Percentiles rank a stretch among this genome's conserved stretches.
Conservation (phyloP, 345 rosid genomes). For the Ailanthus altissimus region DNA sequence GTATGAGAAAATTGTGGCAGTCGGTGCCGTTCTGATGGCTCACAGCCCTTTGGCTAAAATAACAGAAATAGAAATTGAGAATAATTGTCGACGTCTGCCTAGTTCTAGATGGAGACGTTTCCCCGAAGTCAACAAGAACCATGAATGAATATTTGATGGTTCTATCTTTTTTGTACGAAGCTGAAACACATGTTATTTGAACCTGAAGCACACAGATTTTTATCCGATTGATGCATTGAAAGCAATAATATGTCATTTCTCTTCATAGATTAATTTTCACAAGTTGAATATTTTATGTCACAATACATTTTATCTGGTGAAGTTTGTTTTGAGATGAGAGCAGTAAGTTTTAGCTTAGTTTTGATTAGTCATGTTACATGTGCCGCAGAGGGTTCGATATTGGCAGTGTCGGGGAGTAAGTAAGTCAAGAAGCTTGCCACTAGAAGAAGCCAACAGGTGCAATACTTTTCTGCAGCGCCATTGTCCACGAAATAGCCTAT, state of each 20-base stretch:
- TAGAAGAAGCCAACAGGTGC: slow-evolving; percentile 95
- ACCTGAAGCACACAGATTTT: background rate
- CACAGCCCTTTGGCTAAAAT: slow-evolving; percentile 46
- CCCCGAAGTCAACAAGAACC: slow-evolving; percentile 39
- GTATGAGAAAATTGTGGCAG: too few relatives aligned
- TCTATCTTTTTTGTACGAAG: background rate
- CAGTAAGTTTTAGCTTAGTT: slow-evolving; percentile 11
- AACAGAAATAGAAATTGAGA: slow-evolving; percentile 67
- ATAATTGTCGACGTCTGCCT: slow-evolving; percentile 34
- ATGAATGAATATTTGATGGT: slow-evolving; percentile 30
- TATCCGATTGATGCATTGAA: background rate
- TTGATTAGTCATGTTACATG: slow-evolving; percentile 26
- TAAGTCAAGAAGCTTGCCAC: slow-evolving; percentile 81
- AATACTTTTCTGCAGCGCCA: slow-evolving; percentile 91
- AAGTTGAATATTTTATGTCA: slow-evolving; percentile 3
- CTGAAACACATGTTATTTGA: background rate
- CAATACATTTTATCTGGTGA: slow-evolving; percentile 13
- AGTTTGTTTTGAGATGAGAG: slow-evolving; percentile 17
- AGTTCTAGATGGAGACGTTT: slow-evolving; percentile 42
- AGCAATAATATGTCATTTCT: background rate
- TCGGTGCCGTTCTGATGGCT: too few relatives aligned
- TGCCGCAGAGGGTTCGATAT: slow-evolving; percentile 67
- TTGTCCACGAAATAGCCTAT: slow-evolving; percentile 87
- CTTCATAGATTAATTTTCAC: slow-evolving; percentile 7
- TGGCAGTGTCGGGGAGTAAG: slow-evolving; percentile 60